Conservation (phyloP, 495 filamentous ascomycete species). For the Letharia lupina region DNA sequence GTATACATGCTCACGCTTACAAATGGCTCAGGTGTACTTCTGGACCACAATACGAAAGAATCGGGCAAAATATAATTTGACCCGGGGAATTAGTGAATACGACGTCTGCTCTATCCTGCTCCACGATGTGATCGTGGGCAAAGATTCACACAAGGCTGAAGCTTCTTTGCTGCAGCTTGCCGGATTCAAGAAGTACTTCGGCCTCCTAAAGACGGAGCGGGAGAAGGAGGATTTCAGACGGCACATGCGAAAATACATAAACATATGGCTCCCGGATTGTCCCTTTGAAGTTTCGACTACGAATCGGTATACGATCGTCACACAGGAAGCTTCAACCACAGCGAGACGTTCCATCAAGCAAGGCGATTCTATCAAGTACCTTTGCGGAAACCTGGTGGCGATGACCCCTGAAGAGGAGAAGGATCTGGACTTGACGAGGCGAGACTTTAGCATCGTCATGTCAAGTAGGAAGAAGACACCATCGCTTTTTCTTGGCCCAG, state of each 20-base stretch:
- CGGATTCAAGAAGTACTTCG: conserved; percentile 63
- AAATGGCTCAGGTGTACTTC: conserved; percentile 62
- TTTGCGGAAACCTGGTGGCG: conserved; percentile 78
- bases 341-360: conserved; percentile 68
- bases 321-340: conserved; percentile 80
- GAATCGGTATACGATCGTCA: conserved; percentile 88
- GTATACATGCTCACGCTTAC: conserved; percentile 11
- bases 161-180: conserved; percentile 59
- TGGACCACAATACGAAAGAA: conserved; percentile 97
- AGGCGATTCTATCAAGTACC: conserved; percentile 81
- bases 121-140: conserved; percentile 63
- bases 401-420: conserved; percentile 87
- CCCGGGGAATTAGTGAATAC: conserved; percentile 71
- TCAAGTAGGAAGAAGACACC: conserved; percentile 82
- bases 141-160: conserved; percentile 61
- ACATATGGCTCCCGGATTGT: conserved; percentile 85
- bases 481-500: conserved; percentile 86
- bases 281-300: conserved; percentile 91
- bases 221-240: conserved; percentile 82
- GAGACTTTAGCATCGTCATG: conserved; percentile 94
- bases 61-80: conserved; percentile 73
- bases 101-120: conserved; percentile 73
- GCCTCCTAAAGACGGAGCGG: conserved; percentile 56
- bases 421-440: conserved; percentile 63
- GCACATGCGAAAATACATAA: conserved; percentile 85